Percentiles rank a stretch among this genome's conserved stretches.
Evolutionary conservation across 345 rosid species (phyloP).

Genomic region (Garcia nutans): DNA sequence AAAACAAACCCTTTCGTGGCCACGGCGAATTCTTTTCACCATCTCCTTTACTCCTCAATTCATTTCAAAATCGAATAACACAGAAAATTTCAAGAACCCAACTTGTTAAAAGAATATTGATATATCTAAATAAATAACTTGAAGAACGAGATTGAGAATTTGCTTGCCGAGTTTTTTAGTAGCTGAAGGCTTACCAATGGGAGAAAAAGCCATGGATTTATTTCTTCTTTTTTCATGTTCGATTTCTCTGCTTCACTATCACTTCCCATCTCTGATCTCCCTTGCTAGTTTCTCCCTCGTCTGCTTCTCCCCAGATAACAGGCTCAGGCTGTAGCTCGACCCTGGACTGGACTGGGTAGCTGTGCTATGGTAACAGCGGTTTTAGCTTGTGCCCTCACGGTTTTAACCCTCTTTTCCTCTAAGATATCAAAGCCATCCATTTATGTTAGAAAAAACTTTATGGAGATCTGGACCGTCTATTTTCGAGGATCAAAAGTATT

Average conservation of each 20-base stretch:
- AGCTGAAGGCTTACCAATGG: not conserved
- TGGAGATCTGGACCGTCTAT: too few relatives aligned
- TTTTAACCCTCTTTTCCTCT: not conserved
- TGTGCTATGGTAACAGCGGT: not conserved
- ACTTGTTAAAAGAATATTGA: not conserved
- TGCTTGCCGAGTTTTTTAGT: not conserved
- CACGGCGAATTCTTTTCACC: too few relatives aligned
- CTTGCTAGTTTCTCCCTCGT: too few relatives aligned
- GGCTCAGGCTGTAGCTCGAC: too few relatives aligned
- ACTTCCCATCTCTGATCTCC: not conserved
- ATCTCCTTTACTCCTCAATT: too few relatives aligned
- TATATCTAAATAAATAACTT: too few relatives aligned
- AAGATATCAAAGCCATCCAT: not conserved
- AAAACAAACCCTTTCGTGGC: too few relatives aligned
- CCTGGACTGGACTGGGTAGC: too few relatives aligned
- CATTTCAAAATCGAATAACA: not conserved
- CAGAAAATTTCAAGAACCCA: not conserved
- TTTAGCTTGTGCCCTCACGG: not conserved
- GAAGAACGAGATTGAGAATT: not conserved
- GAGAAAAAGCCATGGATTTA: not conserved
- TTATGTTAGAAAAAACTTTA: not conserved
- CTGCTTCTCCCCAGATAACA: too few relatives aligned
- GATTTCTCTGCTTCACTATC: not conserved
- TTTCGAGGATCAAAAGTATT: too few relatives aligned
- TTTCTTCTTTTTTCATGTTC: not conserved